Base-by-base conservation (phyloP, 2,329 filamentous ascomycete genomes). In the Sclerotinia sclerotiorum region DNA sequence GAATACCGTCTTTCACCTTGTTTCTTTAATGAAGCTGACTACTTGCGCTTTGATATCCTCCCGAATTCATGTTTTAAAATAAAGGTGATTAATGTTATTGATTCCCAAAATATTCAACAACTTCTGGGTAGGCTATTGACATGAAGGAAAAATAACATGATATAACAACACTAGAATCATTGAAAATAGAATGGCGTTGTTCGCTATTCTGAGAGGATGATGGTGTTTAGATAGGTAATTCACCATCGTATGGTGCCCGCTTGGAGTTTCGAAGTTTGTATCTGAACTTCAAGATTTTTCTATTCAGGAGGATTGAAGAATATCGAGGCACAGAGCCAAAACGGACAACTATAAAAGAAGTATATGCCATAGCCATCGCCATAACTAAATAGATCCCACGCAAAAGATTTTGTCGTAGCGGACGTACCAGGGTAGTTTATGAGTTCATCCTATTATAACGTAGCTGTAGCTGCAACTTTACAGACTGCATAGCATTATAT, bases 21-120 rank as follows among this genome's bases (percentile, higher is more conserved):
- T 21, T 19, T 15, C 19, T 32, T 44, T 46, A 39, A 17, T 21
- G 17, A 11, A 24, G 10, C 55, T 65, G 62, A 32, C 51, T 15
- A 52, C 62, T 65, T 65, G 39, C 51, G 61, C 29, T 32, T 32
- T 32, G 5, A 32, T 54, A 35, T 64, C 62, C 21, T 27, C 15
- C 4, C 27, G 35, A 46, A 52, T 13, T 11, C 19, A 24, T n/a
- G 19, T n/a, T 27, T 27, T 39, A 32, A 57, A 24, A 35, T 17
- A 21, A 10, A 29, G 19, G 19, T 8, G 1, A 32, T 32, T 24
- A n/a, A n/a, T n/a, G n/a, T n/a, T n/a, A n/a, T 57, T 13, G 32
- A 57, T 39, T 21, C 42, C 21, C 32, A 42, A 42, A 15, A 42
- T 39, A 19, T 24, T 57, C 55, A 56, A 32, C 32, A 21, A 7